Evolutionary conservation across 2,329 filamentous ascomycete genomes (phyloP).

Genomic region (Trichophaea hybrida): DNA sequence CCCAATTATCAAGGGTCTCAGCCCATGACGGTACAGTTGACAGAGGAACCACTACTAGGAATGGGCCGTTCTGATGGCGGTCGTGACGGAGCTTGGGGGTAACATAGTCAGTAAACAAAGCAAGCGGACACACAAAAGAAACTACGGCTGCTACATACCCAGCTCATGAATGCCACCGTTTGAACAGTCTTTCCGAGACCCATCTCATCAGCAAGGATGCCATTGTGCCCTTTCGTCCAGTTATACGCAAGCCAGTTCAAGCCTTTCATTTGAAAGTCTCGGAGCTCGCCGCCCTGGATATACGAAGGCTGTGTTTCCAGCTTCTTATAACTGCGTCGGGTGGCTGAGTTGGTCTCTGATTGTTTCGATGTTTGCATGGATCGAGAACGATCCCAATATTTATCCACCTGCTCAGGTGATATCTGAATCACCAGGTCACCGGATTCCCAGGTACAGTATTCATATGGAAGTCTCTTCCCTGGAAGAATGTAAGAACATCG

Average conservation of each 20-base stretch:
- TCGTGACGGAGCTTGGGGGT: constrained; percentile 58
- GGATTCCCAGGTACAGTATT: constrained; percentile 86
- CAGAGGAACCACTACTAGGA: constrained; percentile 89
- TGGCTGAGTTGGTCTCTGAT: constrained; percentile 59
- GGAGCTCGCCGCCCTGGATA: constrained; percentile 67
- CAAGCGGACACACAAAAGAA: neutral
- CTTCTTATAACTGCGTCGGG: constrained; percentile 55
- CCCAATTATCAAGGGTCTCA: constrained; percentile 93
- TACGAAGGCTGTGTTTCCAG: constrained; percentile 73
- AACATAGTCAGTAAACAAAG: neutral
- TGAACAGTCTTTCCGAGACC: constrained; percentile 96
- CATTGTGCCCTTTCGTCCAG: constrained; percentile 87
- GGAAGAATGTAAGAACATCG: constrained; percentile 20
- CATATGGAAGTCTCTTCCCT: constrained; percentile 79
- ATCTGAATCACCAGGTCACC: constrained; percentile 59
- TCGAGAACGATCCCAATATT: constrained; percentile 69
- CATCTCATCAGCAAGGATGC: constrained; percentile 97
- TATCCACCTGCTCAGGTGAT: constrained; percentile 80
- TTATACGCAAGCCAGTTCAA: constrained; percentile 93
- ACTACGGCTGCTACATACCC: constrained; percentile 31
- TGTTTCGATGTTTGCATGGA: constrained; percentile 69
- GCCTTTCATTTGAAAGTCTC: constrained; percentile 85
- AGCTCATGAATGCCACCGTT: constrained; percentile 91
- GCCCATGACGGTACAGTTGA: constrained; percentile 98
- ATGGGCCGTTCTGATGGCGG: constrained; percentile 79